Base-by-base conservation (phyloP, 805 yeast genomes). In the Schizosaccharomyces octosporus region DNA sequence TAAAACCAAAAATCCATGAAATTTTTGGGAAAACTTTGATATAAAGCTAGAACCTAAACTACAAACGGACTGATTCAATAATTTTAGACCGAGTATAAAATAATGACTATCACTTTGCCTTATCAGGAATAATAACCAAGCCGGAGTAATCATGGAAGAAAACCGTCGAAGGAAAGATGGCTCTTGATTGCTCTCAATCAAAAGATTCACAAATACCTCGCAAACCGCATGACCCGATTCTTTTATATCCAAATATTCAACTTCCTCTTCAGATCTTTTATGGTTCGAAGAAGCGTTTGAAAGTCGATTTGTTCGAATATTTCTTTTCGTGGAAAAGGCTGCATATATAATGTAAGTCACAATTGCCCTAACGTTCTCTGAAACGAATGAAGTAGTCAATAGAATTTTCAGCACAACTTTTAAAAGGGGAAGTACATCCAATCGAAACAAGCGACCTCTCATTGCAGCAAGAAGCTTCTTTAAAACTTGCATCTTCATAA, bases 91-190 rank as follows among this genome's bases (percentile, higher is more conserved):
- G 7, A 66, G 64, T 43, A 71, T 68, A n/a, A 68, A 72, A 21
- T 66, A 76, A 59, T 71, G 67, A 39, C 73, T 64, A 61, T 75
- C 66, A 5, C 67, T 65, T 63, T 74, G 74, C 61, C 78, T 71
- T 13, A 84, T 67, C 15, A 84, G 68, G 11, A 85, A 71, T 9
- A 85, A 66, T 2, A 79, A 72, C 84, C 89, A 82, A 66, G 54
- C 29, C 32, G 42, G 36, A 17, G 48, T 57, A 21, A 41, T 57
- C 60, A 57, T 57, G 13, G 60, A 39, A 27, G 48, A 39, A 71
- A 62, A 59, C 62, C 62, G 48, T 62, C 64, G 19, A 66, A 64
- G 11, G 69, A 68, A 32, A 77, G 67, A 48, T 78, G 79, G 64
- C 76, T 65, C 48, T 77, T 63, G 68, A 78, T 69, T 62, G 76